Percentiles rank a stretch among this genome's conserved stretches.
These are phyloP conservation scores for Saraca asoca DNA, from an alignment of 331 rosid species.

Conservation along the genomic window DNA sequence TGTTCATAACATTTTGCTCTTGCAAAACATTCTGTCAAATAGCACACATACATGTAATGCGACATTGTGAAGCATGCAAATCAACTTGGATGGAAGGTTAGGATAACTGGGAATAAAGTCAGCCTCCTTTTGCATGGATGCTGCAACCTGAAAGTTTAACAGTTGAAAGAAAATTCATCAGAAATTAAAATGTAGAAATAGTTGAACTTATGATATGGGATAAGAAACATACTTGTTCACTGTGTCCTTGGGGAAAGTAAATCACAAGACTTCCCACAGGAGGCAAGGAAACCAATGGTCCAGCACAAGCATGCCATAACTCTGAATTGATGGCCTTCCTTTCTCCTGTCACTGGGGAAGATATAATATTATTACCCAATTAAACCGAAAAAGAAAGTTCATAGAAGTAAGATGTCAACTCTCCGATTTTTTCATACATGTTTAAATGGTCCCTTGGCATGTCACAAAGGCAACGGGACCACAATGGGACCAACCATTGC, in stretches of 20 bases:
- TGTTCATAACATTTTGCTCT: too few species aligned
- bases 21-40: not conserved
- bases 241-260: constrained; percentile 97
- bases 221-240: constrained; percentile 70
- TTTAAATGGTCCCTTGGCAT: too few species aligned
- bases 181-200: constrained; percentile 15
- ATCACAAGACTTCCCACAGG: constrained; percentile 96
- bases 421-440: too few species aligned
- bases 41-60: constrained; percentile 78
- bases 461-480: not conserved
- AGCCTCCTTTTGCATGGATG: constrained; percentile 99
- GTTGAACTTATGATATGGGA: not conserved
- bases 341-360: constrained; percentile 59
- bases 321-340: constrained; percentile 88
- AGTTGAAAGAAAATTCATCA: constrained; percentile 26
- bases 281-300: constrained; percentile 97
- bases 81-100: constrained; percentile 94
- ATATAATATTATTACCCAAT: constrained; percentile 29
- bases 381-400: constrained; percentile 1
- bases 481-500: too few species aligned
- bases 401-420: not conserved
- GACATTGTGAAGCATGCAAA: constrained; percentile 98
- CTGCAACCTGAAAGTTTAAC: constrained; percentile 67
- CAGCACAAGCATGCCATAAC: constrained; percentile 99
- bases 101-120: constrained; percentile 93